These are phyloP conservation scores for Podaxis rugospora DNA, from an alignment of 768 basidiomycete genomes.

Conservation along the genomic window DNA sequence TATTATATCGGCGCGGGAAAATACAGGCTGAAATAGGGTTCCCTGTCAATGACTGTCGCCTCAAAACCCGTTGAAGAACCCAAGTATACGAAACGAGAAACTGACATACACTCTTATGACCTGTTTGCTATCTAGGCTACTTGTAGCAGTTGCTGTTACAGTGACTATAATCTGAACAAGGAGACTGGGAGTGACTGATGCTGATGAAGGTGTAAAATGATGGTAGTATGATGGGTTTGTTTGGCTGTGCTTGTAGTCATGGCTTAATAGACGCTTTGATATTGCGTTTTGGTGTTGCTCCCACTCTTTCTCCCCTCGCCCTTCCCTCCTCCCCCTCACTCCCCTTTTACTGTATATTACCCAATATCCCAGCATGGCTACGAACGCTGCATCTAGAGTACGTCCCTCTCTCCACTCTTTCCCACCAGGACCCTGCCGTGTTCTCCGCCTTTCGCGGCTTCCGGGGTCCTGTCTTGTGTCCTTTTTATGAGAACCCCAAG, in stretches of 20 bases:
- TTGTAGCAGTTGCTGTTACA: too few species aligned
- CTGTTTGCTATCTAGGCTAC: too few species aligned
- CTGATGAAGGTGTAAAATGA: too few species aligned
- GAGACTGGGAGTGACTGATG: too few species aligned
- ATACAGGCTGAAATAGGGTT: too few species aligned
- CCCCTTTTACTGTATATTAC: slow-evolving; percentile 10
- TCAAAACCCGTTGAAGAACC: too few species aligned
- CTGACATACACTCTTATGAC: too few species aligned
- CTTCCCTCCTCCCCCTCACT: slow-evolving; percentile 12
- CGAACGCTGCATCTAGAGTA: slow-evolving; percentile 9
- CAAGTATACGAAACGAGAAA: too few species aligned
- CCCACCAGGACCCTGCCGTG: neutral
- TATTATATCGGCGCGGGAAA: too few species aligned
- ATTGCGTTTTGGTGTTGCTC: slow-evolving; percentile 8
- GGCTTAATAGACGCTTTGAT: slow-evolving; percentile 9
- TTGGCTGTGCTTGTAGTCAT: slow-evolving; percentile 15
- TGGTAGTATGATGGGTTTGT: slow-evolving; percentile 8
- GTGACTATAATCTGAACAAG: too few species aligned
- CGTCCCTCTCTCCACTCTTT: slow-evolving; percentile 1
- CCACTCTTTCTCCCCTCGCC: neutral
- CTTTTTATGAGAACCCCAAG: slow-evolving; percentile 1
- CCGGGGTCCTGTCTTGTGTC: slow-evolving; percentile 1
- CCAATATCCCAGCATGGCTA: neutral
- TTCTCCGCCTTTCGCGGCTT: neutral
- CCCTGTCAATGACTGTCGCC: too few species aligned